Percentiles rank a stretch among this genome's conserved stretches.
These are phyloP conservation scores for Phaeomoniella chlamydospora DNA, from an alignment of 2,329 filamentous ascomycete genomes.

Conservation along the genomic window DNA sequence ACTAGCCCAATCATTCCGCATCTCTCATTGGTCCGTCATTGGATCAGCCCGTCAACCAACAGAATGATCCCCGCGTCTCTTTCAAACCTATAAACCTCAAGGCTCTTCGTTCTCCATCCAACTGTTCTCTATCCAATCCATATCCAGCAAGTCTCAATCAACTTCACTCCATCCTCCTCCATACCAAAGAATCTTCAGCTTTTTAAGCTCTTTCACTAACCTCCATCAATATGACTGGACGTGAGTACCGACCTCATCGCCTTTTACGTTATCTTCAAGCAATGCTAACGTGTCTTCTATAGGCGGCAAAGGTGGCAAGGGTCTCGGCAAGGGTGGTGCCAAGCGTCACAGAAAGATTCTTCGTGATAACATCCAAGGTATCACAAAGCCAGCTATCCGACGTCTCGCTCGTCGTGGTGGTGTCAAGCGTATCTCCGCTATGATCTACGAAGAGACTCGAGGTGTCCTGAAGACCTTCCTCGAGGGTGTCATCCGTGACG, in stretches of 20 bases:
- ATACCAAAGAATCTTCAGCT: conserved; percentile 9
- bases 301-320: conserved; percentile 95
- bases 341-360: conserved; percentile 99
- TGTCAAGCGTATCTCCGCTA: conserved; percentile 99
- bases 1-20: not conserved
- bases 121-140: too few species aligned
- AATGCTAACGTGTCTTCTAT: conserved; percentile 30
- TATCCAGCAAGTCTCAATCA: conserved; percentile 4
- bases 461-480: conserved; percentile 76
- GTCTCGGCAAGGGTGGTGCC: conserved; percentile 93
- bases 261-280: conserved; percentile 2
- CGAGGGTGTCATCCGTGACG: conserved; percentile 65
- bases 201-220: conserved; percentile 15
- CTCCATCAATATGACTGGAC: conserved; percentile 42
- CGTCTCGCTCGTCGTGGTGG: conserved; percentile 97
- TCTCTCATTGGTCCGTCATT: not conserved
- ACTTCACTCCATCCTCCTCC: conserved; percentile 5
- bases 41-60: conserved; percentile 1
- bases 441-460: conserved; percentile 76
- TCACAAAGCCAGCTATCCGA: conserved; percentile 95
- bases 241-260: conserved; percentile 23
- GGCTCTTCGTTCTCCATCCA: too few species aligned
- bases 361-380: conserved; percentile 98
- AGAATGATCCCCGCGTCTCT: conserved; percentile 6
- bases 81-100: conserved; percentile 13